Percentiles rank a stretch among this genome's conserved stretches.
Conservation (phyloP, 2,329 filamentous ascomycete genomes). For the Ascosphaera pollenicola region DNA sequence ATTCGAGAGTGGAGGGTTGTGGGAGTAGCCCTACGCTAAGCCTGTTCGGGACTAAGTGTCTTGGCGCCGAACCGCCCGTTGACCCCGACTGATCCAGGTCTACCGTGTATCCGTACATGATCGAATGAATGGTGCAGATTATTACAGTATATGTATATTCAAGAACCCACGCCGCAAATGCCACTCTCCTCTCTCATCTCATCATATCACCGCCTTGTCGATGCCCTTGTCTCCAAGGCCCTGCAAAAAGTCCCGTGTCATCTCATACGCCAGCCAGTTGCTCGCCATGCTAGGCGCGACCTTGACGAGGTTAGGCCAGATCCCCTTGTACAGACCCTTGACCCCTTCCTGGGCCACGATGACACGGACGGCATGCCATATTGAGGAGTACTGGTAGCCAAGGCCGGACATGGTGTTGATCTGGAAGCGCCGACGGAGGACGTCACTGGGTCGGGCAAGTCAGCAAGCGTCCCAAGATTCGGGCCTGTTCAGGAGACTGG, state of each 20-base stretch:
- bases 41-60: slow-evolving; percentile 6
- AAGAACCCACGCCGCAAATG: neutral
- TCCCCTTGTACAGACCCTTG: slow-evolving; percentile 80
- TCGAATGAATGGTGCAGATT: too few relatives aligned
- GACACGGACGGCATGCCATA: slow-evolving; percentile 59
- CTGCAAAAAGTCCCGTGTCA: slow-evolving; percentile 72
- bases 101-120: too few relatives aligned
- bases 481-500: neutral
- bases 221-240: slow-evolving; percentile 21
- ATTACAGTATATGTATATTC: too few relatives aligned
- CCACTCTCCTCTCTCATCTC: neutral
- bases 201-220: neutral
- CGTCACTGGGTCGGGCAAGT: slow-evolving; percentile 39
- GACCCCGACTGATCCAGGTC: too few relatives aligned
- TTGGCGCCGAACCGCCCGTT: neutral
- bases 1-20: slow-evolving; percentile 10
- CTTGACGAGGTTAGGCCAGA: slow-evolving; percentile 85
- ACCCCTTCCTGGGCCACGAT: slow-evolving; percentile 72
- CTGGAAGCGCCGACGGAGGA: slow-evolving; percentile 81
- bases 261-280: slow-evolving; percentile 92
- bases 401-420: slow-evolving; percentile 99
- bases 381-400: slow-evolving; percentile 83
- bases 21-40: slow-evolving; percentile 24
- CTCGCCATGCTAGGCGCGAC: slow-evolving; percentile 97
- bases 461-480: too few relatives aligned